Conservation (phyloP, 495 filamentous ascomycete genomes). For the Podospora fimiseda region DNA sequence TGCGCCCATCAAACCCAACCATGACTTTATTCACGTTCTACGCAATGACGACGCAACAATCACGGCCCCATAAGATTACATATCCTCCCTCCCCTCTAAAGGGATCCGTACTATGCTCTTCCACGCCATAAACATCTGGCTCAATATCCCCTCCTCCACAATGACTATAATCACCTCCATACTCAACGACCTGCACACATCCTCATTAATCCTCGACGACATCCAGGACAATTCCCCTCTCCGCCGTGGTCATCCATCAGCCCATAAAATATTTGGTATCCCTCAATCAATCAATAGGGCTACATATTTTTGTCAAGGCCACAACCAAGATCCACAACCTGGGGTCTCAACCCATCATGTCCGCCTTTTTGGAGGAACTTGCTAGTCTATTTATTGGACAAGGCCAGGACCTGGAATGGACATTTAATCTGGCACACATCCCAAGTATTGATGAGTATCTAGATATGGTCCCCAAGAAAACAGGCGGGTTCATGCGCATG, state of each 20-base stretch:
- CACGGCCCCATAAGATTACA: constrained; percentile 4
- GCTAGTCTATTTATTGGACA: constrained; percentile 79
- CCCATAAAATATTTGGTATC: constrained; percentile 78
- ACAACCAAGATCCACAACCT: constrained; percentile 47
- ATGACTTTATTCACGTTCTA: background rate
- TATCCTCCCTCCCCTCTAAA: constrained; percentile 15
- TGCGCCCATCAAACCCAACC: background rate
- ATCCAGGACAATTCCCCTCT: constrained; percentile 70
- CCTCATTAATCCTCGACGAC: constrained; percentile 54
- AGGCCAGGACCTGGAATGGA: constrained; percentile 87
- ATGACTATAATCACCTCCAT: background rate
- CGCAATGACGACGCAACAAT: background rate
- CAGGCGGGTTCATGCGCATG: constrained; percentile 34
- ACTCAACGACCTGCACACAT: constrained; percentile 9
- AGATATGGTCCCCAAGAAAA: constrained; percentile 61
- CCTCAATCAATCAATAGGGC: constrained; percentile 86
- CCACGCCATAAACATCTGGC: constrained; percentile 16
- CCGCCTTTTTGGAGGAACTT: constrained; percentile 51
- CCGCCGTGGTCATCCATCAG: constrained; percentile 73
- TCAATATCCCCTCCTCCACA: background rate
- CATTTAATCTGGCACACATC: constrained; percentile 71
- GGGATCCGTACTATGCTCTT: constrained; percentile 10
- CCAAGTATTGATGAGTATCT: constrained; percentile 83
- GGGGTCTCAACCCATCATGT: constrained; percentile 15
- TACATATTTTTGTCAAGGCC: constrained; percentile 79